Evolutionary conservation across 768 basidiomycete genomes (phyloP).

Genomic region (Tricholoma matsutake): DNA sequence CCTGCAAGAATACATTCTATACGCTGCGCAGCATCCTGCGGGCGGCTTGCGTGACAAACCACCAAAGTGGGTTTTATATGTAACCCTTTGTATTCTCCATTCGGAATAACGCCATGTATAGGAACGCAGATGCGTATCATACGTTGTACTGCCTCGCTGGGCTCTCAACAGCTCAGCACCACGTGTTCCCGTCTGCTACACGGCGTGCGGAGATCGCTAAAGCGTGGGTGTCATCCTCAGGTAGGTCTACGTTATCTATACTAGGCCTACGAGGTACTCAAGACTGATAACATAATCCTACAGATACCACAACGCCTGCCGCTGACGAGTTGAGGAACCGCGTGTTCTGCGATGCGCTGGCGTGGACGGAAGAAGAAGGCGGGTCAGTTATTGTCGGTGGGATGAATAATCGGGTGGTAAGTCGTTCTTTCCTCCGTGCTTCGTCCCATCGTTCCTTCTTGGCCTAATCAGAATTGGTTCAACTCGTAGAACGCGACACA

Average conservation of each 20-base stretch:
- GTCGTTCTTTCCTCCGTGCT: slow-evolving; percentile 23
- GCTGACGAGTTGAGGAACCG: slow-evolving; percentile 20
- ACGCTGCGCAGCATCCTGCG: slow-evolving; percentile 79
- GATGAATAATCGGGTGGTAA: slow-evolving; percentile 57
- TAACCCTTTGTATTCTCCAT: background rate
- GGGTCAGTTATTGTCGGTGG: slow-evolving; percentile 55
- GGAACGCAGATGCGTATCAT: slow-evolving; percentile 92
- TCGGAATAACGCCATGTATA: slow-evolving; percentile 22
- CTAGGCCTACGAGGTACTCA: background rate
- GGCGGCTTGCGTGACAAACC: slow-evolving; percentile 96
- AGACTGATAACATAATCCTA: too few relatives aligned
- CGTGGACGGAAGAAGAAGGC: slow-evolving; percentile 71
- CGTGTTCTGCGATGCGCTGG: slow-evolving; percentile 52
- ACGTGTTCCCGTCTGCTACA: slow-evolving; percentile 46
- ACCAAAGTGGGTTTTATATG: slow-evolving; percentile 61
- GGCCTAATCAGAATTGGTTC: background rate
- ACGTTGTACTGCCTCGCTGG: slow-evolving; percentile 92
- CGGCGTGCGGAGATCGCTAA: slow-evolving; percentile 30
- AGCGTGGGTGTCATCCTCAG: slow-evolving; percentile 32
- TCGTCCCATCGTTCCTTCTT: background rate
- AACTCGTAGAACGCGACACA: slow-evolving; percentile 70
- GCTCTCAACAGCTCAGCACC: slow-evolving; percentile 85
- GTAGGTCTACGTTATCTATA: background rate
- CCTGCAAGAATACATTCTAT: slow-evolving; percentile 83
- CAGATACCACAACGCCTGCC: background rate